Evolutionary conservation across 768 basidiomycete species (phyloP).

Genomic region (Suillus fuscotomentosus): DNA sequence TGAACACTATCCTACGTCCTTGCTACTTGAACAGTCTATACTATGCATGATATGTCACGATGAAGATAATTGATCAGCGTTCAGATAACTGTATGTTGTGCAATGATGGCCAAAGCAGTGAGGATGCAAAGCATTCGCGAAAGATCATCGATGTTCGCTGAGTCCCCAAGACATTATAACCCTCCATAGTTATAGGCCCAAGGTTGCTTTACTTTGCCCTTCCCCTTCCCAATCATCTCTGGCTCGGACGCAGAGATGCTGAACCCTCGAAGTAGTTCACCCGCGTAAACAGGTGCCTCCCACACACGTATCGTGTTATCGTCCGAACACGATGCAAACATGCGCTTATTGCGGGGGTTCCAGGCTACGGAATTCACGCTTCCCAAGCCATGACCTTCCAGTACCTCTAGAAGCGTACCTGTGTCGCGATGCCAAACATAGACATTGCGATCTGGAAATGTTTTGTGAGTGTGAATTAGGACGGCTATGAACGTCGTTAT

Average conservation of each 20-base stretch:
- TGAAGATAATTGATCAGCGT: constrained; percentile 23
- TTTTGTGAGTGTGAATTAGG: constrained; percentile 11
- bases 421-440: constrained; percentile 96
- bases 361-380: constrained; percentile 96
- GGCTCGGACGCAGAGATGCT: constrained; percentile 18
- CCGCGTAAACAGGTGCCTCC: constrained; percentile 46
- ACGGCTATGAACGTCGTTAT: constrained; percentile 16
- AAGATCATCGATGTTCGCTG: constrained; percentile 2
- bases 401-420: constrained; percentile 78
- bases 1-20: constrained; percentile 15
- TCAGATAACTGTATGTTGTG: constrained; percentile 18
- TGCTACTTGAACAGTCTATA: constrained; percentile 34
- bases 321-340: constrained; percentile 97
- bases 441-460: constrained; percentile 75
- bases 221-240: constrained; percentile 52
- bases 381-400: constrained; percentile 83
- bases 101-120: neutral
- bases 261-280: constrained; percentile 14
- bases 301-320: constrained; percentile 90
- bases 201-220: constrained; percentile 58
- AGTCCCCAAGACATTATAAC: constrained; percentile 7
- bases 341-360: constrained; percentile 85
- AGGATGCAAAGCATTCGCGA: neutral
- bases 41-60: constrained; percentile 31
- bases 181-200: constrained; percentile 27